Percentiles rank a stretch among this genome's conserved stretches.
Evolutionary conservation across 2,329 filamentous ascomycete genomes (phyloP).

Genomic region (Nothomitra cinnamomea): DNA sequence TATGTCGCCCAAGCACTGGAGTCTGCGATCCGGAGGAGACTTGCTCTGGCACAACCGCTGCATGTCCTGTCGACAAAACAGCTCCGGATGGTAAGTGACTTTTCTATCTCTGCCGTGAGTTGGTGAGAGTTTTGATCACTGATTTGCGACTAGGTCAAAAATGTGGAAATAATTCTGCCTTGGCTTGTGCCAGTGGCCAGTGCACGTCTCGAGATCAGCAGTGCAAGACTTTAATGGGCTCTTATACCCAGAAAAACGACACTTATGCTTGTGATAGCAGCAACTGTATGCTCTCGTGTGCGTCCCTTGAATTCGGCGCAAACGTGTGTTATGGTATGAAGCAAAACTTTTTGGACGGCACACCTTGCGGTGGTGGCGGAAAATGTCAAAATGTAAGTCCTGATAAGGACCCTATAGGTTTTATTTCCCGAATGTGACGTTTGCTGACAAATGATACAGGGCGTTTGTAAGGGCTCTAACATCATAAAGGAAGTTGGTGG

Average conservation of each 20-base stretch:
- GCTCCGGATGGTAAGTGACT: slow-evolving; percentile 40
- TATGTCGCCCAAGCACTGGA: slow-evolving; percentile 69
- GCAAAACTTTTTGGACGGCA: slow-evolving; percentile 91
- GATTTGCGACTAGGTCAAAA: slow-evolving; percentile 24
- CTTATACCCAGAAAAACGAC: slow-evolving; percentile 53
- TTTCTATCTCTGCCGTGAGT: neutral
- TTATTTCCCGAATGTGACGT: neutral
- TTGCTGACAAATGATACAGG: slow-evolving; percentile 5
- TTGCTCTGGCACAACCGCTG: slow-evolving; percentile 54
- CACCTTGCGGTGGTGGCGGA: slow-evolving; percentile 64
- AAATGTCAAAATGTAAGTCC: slow-evolving; percentile 50
- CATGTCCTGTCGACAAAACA: slow-evolving; percentile 58
- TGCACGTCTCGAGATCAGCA: slow-evolving; percentile 86
- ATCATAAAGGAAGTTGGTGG: slow-evolving; percentile 4
- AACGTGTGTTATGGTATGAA: slow-evolving; percentile 58
- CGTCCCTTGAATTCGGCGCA: slow-evolving; percentile 46
- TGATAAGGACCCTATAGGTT: neutral
- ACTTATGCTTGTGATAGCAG: slow-evolving; percentile 61
- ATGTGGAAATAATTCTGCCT: slow-evolving; percentile 45
- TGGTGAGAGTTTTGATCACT: neutral
- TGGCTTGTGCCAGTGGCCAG: slow-evolving; percentile 78
- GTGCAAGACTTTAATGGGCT: slow-evolving; percentile 71
- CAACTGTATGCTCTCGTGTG: slow-evolving; percentile 63
- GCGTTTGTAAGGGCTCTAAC: slow-evolving; percentile 6
- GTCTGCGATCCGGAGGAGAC: slow-evolving; percentile 72